A percentile compares a stretch with the other conserved stretches of the same genome.
Conservation (phyloP, 2,329 filamentous ascomycete species). For the Penicillium expansum region DNA sequence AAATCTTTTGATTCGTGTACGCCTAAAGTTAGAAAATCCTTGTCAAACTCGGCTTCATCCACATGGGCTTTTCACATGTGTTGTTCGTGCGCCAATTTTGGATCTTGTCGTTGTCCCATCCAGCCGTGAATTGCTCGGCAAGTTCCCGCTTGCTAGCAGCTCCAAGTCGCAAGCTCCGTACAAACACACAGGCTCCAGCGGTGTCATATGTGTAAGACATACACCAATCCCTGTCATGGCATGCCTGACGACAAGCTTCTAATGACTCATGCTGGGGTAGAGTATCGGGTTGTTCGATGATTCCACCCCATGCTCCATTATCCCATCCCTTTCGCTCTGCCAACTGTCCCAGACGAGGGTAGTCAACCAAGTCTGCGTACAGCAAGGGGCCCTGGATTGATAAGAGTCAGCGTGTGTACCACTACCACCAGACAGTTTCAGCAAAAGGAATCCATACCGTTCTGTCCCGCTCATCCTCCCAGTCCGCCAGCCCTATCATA, state of each 20-base stretch:
- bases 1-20: background rate
- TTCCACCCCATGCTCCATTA: conserved; percentile 36
- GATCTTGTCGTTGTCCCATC: conserved; percentile 31
- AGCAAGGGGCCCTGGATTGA: conserved; percentile 20
- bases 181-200: conserved; percentile 24
- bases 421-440: background rate
- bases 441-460: conserved; percentile 18
- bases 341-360: conserved; percentile 24
- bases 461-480: conserved; percentile 26
- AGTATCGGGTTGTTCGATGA: conserved; percentile 26
- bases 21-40: conserved; percentile 23
- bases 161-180: conserved; percentile 25
- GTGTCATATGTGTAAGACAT: conserved; percentile 28
- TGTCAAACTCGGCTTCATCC: conserved; percentile 29
- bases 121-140: conserved; percentile 20
- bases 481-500: conserved; percentile 52
- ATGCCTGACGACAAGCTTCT: conserved; percentile 28
- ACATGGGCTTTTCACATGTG: conserved; percentile 21
- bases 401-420: background rate
- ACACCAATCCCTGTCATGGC: conserved; percentile 25
- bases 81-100: conserved; percentile 19
- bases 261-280: conserved; percentile 28
- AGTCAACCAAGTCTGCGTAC: conserved; percentile 33
- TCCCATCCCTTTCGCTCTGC: conserved; percentile 32
- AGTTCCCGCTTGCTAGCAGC: conserved; percentile 11